Base-by-base conservation (phyloP, 768 basidiomycete genomes). In the Candolleomyces efflorescens region DNA sequence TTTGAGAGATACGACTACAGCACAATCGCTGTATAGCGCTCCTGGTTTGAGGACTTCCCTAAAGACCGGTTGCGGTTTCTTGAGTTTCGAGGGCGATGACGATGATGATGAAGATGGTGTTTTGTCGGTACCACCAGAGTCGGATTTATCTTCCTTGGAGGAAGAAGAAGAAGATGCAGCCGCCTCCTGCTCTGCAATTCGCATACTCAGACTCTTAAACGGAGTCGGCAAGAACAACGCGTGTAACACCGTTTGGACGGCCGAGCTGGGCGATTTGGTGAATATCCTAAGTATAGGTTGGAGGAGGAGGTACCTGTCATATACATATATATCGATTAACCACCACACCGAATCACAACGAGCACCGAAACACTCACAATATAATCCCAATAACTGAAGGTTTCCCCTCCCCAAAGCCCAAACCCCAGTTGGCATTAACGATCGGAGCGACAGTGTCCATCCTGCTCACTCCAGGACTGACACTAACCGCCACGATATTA, bases 191-290 rank as follows among this genome's bases (percentile, higher is more conserved):
- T 53, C 55, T 3, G 64, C 55, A 2, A 59, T 62, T 1, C 67
- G 60, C 38, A 70, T 71, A 3, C 75, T 64, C 23, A 78, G 66
- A 41, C 78, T 72, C 69, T 89, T 90, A 73, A 89, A 85, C 2
- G 89, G 89, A 3, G 87, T 90, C 0, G 90, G 90, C 15, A 92
- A 79, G 68, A 90, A 94, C 13, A 96, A 80, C 0, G 81, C 86
- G 60, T 93, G 93, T 3, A 94, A 70, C n/a, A 94, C 75, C 2
- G 85, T 80, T 67, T 96, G 90, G n/a, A 89, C 73, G 0, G 87
- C 74, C 7, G 82, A 73, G 2, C 60, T 66, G 1, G 90, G 80
- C 0, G 86, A 83, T 64, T 94, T 94, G 5, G 86, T 82, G 62
- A 90, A 68, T 44, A 94, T 63, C 23, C 85, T 75, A 17, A 92